Evolutionary conservation across 352 stramenopile species (phyloP), one percentile per base, ranked within the genome.

Genomic region (Globisporangium barbulae): DNA sequence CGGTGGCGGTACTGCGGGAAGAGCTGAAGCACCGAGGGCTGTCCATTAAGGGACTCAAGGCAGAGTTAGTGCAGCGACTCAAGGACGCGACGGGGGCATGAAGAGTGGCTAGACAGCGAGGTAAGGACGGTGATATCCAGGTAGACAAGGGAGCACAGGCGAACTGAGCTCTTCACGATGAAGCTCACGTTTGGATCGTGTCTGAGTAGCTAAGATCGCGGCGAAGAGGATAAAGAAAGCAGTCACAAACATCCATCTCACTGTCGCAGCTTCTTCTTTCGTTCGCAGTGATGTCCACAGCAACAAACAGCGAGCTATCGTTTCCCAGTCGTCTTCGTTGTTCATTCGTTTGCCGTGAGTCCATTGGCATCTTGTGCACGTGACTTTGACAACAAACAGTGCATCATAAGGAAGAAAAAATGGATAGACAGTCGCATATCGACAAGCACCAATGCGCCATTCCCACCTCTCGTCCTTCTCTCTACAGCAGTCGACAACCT

Each of bases 41-140:
- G 35, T 76, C 84, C 39, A 95, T 85, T 44, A 92, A 91, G 69
- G 86, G 86, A 6, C 74, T 95, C 37, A 95, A 95, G 69, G 86
- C 85, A 15, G 86, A 95, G 56, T 65, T 95, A 35, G 82, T 88
- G 42, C 76, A 91, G 73, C 77, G 86, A 39, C 81, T 95, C 69
- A 91, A 91, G 67, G 78, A 91, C 62, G 86, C 80, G 47, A 69
- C 58, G 8, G 64, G 57, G 8, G 64, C 42, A 44, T 69, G 48
- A 68, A 54, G 41, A 28, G 28, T 3, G 17, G 33, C 35, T 15
- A 30, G 22, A 1, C 6, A 22, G 39, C 28, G 9, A 59, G 35
- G 22, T 37, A 10, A 39, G 3, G 28, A 25, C 9, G 21, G 3
- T 21, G 44, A n/a, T 48, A 21, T 48, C 15, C 42, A 48, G 42